These are phyloP conservation scores for Ustilago curta DNA, from an alignment of 1,284 basidiomycete species.

Conservation along the genomic window DNA sequence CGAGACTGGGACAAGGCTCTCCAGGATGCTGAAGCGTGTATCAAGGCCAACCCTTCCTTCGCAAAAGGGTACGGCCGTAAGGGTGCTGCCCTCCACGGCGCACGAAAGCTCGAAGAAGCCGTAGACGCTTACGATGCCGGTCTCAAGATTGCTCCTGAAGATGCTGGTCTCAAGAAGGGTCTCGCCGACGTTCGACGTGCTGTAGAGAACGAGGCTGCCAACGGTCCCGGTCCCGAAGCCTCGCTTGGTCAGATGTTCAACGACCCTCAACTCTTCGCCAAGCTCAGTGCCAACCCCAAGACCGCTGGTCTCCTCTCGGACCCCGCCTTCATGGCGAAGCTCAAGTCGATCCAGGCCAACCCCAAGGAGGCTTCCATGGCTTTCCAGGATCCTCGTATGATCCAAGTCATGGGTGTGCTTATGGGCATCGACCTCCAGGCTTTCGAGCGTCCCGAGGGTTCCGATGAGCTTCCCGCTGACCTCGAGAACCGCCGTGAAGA, in stretches of 20 bases:
- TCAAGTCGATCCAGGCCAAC: constrained; percentile 70
- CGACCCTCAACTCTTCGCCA: constrained; percentile 84
- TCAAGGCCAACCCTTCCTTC: constrained; percentile 84
- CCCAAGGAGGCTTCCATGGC: constrained; percentile 68
- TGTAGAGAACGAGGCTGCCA: constrained; percentile 69
- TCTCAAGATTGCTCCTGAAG: constrained; percentile 81
- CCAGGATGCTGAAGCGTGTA: constrained; percentile 83
- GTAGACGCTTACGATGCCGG: constrained; percentile 84
- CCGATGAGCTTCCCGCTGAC: constrained; percentile 81
- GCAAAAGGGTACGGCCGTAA: constrained; percentile 92
- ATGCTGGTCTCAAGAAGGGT: constrained; percentile 84
- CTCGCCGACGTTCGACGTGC: constrained; percentile 73
- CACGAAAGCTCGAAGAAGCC: constrained; percentile 82
- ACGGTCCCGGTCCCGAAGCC: constrained; percentile 66
- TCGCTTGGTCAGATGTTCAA: constrained; percentile 84
- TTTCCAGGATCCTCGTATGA: constrained; percentile 88
- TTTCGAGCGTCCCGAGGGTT: constrained; percentile 85
- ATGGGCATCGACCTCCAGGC: constrained; percentile 95
- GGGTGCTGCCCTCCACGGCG: constrained; percentile 92
- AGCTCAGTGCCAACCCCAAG: constrained; percentile 87
- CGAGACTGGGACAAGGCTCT: constrained; percentile 82
- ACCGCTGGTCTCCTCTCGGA: constrained; percentile 86
- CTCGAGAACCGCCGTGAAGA: constrained; percentile 64
- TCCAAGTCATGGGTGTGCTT: constrained; percentile 85
- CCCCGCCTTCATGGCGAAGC: constrained; percentile 73